Percentiles rank a stretch among this genome's conserved stretches.
These are phyloP conservation scores for Leishmania mexicana DNA, from an alignment of 208 protist species.

Conservation along the genomic window DNA sequence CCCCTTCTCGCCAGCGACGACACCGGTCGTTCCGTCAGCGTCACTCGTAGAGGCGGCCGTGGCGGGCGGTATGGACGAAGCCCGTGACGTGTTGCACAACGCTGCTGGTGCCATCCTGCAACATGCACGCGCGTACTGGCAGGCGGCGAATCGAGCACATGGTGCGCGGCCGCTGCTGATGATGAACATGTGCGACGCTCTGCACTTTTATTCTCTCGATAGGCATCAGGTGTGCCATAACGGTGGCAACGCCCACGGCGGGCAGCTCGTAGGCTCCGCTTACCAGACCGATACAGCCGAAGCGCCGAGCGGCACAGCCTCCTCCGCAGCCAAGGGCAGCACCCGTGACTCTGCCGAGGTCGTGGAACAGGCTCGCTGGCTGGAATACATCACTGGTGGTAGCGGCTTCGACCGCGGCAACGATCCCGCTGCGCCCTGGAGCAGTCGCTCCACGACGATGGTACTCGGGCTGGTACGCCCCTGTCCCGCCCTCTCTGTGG, in stretches of 20 bases:
- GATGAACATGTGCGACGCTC: slow-evolving; percentile 6
- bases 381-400: neutral
- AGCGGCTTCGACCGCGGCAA: neutral
- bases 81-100: slow-evolving; percentile 12
- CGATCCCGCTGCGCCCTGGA: neutral
- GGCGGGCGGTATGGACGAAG: neutral
- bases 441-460: neutral
- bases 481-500: neutral
- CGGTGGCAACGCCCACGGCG: neutral
- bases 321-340: neutral
- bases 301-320: neutral
- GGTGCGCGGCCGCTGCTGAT: neutral
- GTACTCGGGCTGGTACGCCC: slow-evolving; percentile 8
- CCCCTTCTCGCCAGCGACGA: neutral
- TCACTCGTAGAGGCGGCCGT: slow-evolving; percentile 1
- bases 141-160: neutral
- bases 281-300: neutral
- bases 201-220: neutral
- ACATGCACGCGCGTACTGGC: neutral
- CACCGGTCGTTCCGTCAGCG: neutral
- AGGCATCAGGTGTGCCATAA: neutral
- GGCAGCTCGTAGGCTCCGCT: neutral
- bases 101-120: slow-evolving; percentile 5
- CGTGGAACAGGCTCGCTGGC: neutral
- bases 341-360: neutral